Conservation (phyloP, 2,329 filamentous ascomycete genomes). For the Hypoxylon sp. region DNA sequence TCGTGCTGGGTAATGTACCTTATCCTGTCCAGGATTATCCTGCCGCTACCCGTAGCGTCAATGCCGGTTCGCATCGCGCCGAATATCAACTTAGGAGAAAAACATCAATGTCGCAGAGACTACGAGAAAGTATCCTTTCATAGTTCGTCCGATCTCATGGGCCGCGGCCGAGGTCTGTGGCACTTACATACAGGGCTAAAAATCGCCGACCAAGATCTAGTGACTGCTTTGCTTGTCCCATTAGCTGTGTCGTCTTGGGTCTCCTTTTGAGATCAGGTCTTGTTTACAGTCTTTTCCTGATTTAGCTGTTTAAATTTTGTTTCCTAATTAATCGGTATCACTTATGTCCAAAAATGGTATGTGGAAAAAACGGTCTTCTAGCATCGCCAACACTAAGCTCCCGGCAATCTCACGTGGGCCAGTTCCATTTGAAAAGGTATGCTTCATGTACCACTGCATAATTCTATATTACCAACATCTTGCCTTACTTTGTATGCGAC, state of each 20-base stretch:
- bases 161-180: conserved; percentile 33
- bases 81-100: conserved; percentile 26
- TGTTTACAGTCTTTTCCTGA: conserved; percentile 28
- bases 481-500: conserved; percentile 24
- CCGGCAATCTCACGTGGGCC: conserved; percentile 42
- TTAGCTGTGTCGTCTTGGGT: conserved; percentile 29
- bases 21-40: conserved; percentile 18
- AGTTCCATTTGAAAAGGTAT: conserved; percentile 38
- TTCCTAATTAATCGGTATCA: conserved; percentile 35
- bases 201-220: conserved; percentile 46
- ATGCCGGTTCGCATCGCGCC: conserved; percentile 41
- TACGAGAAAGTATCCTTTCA: conserved; percentile 9
- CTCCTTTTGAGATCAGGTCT: conserved; percentile 26
- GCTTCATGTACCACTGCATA: conserved; percentile 39
- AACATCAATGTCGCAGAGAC: conserved; percentile 1
- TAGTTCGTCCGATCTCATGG: conserved; percentile 36
- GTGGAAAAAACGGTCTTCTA: conserved; percentile 23
- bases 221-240: conserved; percentile 25
- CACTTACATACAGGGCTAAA: conserved; percentile 42
- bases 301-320: conserved; percentile 30
- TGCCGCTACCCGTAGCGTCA: conserved; percentile 40
- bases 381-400: conserved; percentile 24
- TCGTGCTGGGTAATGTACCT: conserved; percentile 16
- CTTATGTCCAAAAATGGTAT: conserved; percentile 34
- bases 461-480: conserved; percentile 22